Conservation (phyloP, 805 yeast genomes). For the Wickerhamiella hasegawae region DNA sequence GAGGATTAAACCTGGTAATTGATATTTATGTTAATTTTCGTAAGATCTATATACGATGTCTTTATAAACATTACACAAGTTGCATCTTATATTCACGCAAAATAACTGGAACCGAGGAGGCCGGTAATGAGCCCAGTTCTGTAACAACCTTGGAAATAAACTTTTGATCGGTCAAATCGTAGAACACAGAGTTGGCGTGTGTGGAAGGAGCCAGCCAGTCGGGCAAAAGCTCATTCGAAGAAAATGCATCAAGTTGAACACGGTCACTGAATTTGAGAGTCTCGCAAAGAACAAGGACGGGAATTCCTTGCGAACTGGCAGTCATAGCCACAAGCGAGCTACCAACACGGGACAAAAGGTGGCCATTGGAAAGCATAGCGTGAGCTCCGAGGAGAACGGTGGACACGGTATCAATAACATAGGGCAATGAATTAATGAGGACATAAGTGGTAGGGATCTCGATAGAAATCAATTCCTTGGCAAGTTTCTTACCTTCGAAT, state of each 20-base stretch:
- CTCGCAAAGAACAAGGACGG: conserved; percentile 92
- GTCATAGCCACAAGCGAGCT: conserved; percentile 87
- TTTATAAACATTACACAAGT: conserved; percentile 6
- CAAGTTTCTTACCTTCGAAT: conserved; percentile 77
- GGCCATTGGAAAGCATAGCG: conserved; percentile 90
- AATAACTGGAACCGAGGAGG: conserved; percentile 96
- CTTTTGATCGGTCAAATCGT: conserved; percentile 88
- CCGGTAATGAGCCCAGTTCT: conserved; percentile 91
- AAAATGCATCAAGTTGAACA: conserved; percentile 91
- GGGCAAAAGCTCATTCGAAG: conserved; percentile 60
- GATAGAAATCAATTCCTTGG: conserved; percentile 40
- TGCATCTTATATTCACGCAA: conserved; percentile 55
- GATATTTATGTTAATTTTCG: too few relatives aligned
- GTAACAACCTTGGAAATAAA: conserved; percentile 89
- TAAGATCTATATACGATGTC: too few relatives aligned
- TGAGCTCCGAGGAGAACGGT: conserved; percentile 92
- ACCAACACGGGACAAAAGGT: conserved; percentile 85
- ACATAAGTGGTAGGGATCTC: conserved; percentile 68
- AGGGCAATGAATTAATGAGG: conserved; percentile 59
- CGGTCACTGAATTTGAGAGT: conserved; percentile 86
- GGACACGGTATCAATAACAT: conserved; percentile 65
- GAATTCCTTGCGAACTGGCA: conserved; percentile 75
- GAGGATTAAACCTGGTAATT: too few relatives aligned
- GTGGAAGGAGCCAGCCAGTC: conserved; percentile 20
- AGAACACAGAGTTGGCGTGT: conserved; percentile 69